Evolutionary conservation across 1,139 yeast genomes (phyloP), one percentile per base, ranked within the genome.

Genomic region (Geotrichum phurueaensis): DNA sequence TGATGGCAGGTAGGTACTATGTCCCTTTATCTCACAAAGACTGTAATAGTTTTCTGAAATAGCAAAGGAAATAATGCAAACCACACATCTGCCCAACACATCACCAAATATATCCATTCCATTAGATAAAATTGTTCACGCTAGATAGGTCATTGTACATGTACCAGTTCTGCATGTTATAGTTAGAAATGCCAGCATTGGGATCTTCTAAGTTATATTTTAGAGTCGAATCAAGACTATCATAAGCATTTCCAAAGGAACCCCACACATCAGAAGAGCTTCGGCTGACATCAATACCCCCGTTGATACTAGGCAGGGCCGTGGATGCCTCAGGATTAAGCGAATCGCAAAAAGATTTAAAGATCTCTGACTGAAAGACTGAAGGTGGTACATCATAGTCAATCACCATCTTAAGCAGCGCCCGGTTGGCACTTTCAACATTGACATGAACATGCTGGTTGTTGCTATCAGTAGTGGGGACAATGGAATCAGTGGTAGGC

Each of bases 391-490:
- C 36, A 36, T 57, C 60, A 20, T 53, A 57, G 25, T 57, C 52
- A 31, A 53, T 43, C 15, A 57, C 45, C 57, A 57, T 57, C n/a
- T 57, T 49, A 25, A 57, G 51, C 10, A 57, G 54, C 18, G 60
- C 54, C 23, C 49, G 55, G 43, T 25, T 57, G 43, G 60, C 60
- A n/a, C 43, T 47, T n/a, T 52, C 60, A 23, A 54, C 60, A 33
- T 58, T 53, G 29, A 53, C 53, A 5, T 51, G 23, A 20, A 18
- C 20, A 22, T 22, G 53, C 13, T 20, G 23, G 45, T 36, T 49
- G 31, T n/a, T 18, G 47, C 7, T 39, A 3, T 39, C 47, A 39
- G 47, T 6, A 13, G 47, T 10, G 22, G 47, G 20, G n/a, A 15
- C 47, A n/a, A 10, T 7, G 10, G 22, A 39, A n/a, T 39, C 9